Percentiles rank a stretch among this genome's conserved stretches.
Conservation (phyloP, 2,329 filamentous ascomycete species). For the Colletotrichum sansevieriae region DNA sequence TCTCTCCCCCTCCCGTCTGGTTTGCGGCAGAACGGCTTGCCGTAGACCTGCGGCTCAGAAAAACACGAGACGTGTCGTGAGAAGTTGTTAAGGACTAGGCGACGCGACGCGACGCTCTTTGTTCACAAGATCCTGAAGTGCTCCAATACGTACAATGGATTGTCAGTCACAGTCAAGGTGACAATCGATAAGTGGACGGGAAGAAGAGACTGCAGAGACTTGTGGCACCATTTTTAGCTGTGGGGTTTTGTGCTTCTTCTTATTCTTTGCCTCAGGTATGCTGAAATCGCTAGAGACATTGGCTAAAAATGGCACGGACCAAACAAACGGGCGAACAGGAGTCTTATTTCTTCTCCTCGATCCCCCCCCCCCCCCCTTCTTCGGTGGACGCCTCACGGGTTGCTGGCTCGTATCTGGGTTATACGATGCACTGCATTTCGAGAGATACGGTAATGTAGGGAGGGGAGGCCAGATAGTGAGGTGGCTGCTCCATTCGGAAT, state of each 20-base stretch:
- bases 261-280: too few species aligned
- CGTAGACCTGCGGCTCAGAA: too few species aligned
- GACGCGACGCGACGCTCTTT: too few species aligned
- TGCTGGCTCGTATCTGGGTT: neutral
- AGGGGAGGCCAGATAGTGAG: too few species aligned
- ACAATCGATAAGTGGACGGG: neutral
- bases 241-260: neutral
- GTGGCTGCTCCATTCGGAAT: constrained; percentile 4
- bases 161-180: too few species aligned
- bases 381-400: neutral
- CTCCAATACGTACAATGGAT: too few species aligned
- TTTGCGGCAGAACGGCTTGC: too few species aligned
- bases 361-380: neutral
- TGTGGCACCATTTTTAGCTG: constrained; percentile 23
- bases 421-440: constrained; percentile 7
- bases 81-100: too few species aligned
- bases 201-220: constrained; percentile 13
- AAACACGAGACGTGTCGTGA: too few species aligned
- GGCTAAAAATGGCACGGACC: constrained; percentile 1
- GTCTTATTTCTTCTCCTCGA: neutral
- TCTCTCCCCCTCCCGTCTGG: too few species aligned
- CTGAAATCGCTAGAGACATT: neutral
- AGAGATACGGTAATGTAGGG: too few species aligned
- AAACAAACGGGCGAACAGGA: neutral
- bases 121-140: too few species aligned